Evolutionary conservation across 352 stramenopile species (phyloP).

Genomic region (Globisporangium splendens): DNA sequence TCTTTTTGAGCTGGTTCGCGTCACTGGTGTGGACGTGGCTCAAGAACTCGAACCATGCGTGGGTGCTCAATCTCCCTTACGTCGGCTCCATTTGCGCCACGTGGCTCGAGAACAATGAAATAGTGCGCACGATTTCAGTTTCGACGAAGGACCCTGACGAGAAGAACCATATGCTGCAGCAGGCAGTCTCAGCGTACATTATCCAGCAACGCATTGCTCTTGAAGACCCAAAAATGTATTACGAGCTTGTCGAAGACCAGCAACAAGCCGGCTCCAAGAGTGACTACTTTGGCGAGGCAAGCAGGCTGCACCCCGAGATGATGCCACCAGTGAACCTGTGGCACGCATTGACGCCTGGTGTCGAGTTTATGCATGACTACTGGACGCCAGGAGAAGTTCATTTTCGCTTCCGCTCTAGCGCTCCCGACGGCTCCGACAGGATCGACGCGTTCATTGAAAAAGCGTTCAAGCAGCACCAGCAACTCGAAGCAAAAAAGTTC

Average conservation of each 20-base stretch:
- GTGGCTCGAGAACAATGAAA: not conserved
- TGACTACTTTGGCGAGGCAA: not conserved
- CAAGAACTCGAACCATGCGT: not conserved
- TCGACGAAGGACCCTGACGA: not conserved
- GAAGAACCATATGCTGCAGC: conserved; percentile 11
- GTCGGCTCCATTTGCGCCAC: not conserved
- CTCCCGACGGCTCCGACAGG: conserved; percentile 10
- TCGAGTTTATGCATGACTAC: conserved; percentile 6
- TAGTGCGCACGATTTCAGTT: not conserved
- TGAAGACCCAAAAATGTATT: conserved; percentile 1
- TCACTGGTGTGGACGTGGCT: not conserved
- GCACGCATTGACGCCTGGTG: not conserved
- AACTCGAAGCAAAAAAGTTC: conserved; percentile 6
- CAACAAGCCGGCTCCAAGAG: not conserved
- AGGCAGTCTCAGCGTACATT: conserved; percentile 10
- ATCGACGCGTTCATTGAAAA: conserved; percentile 22
- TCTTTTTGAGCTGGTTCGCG: not conserved
- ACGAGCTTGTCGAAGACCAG: conserved; percentile 6
- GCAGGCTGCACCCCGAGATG: conserved; percentile 2
- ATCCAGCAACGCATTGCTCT: not conserved
- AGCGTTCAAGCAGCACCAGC: conserved; percentile 18
- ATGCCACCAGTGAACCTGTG: conserved; percentile 5
- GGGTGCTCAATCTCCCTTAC: not conserved
- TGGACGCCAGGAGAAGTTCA: not conserved
- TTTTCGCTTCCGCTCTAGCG: conserved; percentile 11